Conservation (phyloP, 129 eudicot genomes). For the Centrapalus pauciflorus region DNA sequence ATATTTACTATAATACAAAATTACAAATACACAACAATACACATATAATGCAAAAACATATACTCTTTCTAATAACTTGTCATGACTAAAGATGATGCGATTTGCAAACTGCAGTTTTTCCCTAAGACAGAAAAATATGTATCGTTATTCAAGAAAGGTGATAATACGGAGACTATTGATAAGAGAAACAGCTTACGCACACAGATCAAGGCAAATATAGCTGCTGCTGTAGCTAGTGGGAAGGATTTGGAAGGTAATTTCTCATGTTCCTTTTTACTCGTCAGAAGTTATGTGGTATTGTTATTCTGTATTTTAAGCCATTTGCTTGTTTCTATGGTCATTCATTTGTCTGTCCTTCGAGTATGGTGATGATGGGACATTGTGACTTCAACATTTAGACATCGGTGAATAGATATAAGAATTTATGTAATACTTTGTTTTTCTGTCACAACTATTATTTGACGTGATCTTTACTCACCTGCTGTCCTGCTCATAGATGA, state of each 20-base stretch:
- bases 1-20: background rate
- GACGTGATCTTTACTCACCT: background rate
- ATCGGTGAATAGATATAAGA: background rate
- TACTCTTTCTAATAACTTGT: background rate
- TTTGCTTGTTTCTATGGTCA: background rate
- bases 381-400: background rate
- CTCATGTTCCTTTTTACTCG: background rate
- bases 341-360: background rate
- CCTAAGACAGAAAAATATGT: constrained; percentile 94
- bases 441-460: background rate
- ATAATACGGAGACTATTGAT: constrained; percentile 56
- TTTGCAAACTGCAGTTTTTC: constrained; percentile 62
- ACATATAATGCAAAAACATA: background rate
- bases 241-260: constrained; percentile 92
- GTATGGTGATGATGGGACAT: background rate
- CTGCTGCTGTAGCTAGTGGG: constrained; percentile 95
- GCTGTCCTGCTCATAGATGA: background rate
- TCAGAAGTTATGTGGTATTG: background rate
- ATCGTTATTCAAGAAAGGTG: constrained; percentile 72
- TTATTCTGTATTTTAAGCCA: background rate
- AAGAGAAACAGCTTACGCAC: constrained; percentile 69
- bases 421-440: background rate
- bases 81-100: constrained; percentile 10
- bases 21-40: background rate
- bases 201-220: constrained; percentile 77